These are phyloP conservation scores for Fragaria ananassa DNA, from an alignment of 306 rosid species.

Conservation along the genomic window DNA sequence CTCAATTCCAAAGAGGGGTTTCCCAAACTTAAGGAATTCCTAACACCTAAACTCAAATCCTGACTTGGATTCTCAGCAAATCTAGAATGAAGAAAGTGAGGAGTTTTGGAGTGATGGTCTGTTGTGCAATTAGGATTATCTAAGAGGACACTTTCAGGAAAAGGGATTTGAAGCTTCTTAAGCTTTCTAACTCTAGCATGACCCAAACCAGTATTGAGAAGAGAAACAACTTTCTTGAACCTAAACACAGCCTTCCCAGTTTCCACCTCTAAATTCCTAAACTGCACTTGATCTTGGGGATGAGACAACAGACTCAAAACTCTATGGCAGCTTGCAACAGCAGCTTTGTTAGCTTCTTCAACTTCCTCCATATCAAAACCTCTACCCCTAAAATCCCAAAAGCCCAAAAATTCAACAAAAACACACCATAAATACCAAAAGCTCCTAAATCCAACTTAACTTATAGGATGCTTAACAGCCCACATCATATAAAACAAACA, in stretches of 20 bases:
- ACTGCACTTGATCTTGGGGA: slow-evolving; percentile 62
- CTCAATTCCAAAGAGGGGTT: slow-evolving; percentile 68
- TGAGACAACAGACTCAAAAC: slow-evolving; percentile 62
- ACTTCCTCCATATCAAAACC: slow-evolving; percentile 62
- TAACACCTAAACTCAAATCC: slow-evolving; percentile 45
- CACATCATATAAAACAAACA: slow-evolving; percentile 29
- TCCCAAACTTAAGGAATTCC: slow-evolving; percentile 48
- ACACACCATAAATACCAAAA: slow-evolving; percentile 27
- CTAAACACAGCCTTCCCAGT: slow-evolving; percentile 78
- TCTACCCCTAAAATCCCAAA: slow-evolving; percentile 19
- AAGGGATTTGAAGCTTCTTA: slow-evolving; percentile 48
- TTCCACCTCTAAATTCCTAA: slow-evolving; percentile 57
- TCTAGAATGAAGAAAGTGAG: slow-evolving; percentile 44
- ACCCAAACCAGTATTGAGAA: slow-evolving; percentile 66
- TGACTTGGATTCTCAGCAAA: slow-evolving; percentile 51
- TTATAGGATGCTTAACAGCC: slow-evolving; percentile 36
- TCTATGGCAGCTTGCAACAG: slow-evolving; percentile 79
- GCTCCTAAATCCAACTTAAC: slow-evolving; percentile 23
- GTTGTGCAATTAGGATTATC: slow-evolving; percentile 59
- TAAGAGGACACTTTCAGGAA: slow-evolving; percentile 55
- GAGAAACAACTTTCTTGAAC: slow-evolving; percentile 87
- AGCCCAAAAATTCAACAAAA: slow-evolving; percentile 28
- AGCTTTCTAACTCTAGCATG: slow-evolving; percentile 83
- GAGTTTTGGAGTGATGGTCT: slow-evolving; percentile 38
- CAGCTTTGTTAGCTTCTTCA: slow-evolving; percentile 78